Conservation (phyloP, 73 alveolate species). For the Stentor coeruleus region DNA sequence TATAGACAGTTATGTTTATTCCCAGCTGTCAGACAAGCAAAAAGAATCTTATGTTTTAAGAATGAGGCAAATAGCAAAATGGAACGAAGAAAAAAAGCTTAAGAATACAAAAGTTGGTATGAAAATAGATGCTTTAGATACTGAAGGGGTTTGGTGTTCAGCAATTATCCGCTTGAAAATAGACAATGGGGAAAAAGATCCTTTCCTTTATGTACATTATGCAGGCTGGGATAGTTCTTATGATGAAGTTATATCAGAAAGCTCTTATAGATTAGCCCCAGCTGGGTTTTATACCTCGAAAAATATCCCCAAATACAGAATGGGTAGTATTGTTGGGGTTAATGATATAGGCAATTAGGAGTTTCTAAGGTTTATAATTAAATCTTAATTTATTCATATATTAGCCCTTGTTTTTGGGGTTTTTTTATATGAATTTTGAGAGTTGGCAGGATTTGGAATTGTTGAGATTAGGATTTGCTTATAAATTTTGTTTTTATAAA, state of each 20-base stretch:
- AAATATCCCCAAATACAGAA: slow-evolving; percentile 67
- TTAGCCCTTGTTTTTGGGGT: too few species aligned
- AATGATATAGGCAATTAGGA: too few species aligned
- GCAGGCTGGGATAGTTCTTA: slow-evolving; percentile 58
- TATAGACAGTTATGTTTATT: slow-evolving; percentile 25
- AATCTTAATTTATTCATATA: too few species aligned
- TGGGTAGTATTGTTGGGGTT: too few species aligned
- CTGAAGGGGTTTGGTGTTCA: slow-evolving; percentile 57
- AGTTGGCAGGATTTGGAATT: too few species aligned
- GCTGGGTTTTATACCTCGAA: slow-evolving; percentile 55
- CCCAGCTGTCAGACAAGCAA: slow-evolving; percentile 39
- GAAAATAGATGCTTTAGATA: slow-evolving; percentile 59
- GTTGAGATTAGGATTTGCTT: too few species aligned
- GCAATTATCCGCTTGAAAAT: slow-evolving; percentile 37
- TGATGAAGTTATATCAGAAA: slow-evolving; percentile 54
- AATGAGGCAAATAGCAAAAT: not conserved
- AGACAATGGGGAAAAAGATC: slow-evolving; percentile 19
- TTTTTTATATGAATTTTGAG: too few species aligned
- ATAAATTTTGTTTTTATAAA: too few species aligned
- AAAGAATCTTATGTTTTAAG: slow-evolving; percentile 30
- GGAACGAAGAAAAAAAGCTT: slow-evolving; percentile 25
- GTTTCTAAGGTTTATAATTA: too few species aligned
- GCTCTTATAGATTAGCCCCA: slow-evolving; percentile 60
- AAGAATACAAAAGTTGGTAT: slow-evolving; percentile 30
- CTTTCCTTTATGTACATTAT: slow-evolving; percentile 39